Percentiles rank a stretch among this genome's conserved stretches.
Conservation (phyloP, 2,329 filamentous ascomycete species). For the Gliomastix tumulicola region DNA sequence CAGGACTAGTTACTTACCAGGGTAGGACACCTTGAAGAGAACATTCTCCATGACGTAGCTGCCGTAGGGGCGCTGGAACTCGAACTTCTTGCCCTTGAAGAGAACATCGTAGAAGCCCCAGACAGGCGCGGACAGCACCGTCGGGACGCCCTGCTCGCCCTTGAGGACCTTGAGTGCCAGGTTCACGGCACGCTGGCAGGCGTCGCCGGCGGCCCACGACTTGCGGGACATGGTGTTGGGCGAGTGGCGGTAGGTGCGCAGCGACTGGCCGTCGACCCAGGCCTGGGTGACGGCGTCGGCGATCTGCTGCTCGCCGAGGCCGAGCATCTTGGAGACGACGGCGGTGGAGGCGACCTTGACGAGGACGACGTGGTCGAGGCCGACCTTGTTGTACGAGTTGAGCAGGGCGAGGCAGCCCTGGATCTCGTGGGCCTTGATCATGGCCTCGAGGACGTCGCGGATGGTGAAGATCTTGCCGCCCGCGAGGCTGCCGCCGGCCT, state of each 20-base stretch:
- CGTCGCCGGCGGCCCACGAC: constrained; percentile 97
- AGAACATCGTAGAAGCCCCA: constrained; percentile 99
- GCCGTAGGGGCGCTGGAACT: constrained; percentile 93
- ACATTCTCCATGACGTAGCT: constrained; percentile 99
- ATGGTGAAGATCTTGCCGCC: constrained; percentile 85
- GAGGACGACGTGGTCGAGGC: constrained; percentile 92
- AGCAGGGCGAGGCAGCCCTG: constrained; percentile 94
- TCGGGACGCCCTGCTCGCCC: constrained; percentile 86
- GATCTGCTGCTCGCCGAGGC: constrained; percentile 82
- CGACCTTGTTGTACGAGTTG: constrained; percentile 99
- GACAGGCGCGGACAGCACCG: constrained; percentile 81
- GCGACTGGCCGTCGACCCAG: constrained; percentile 92
- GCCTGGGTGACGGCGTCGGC: constrained; percentile 94
- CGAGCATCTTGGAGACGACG: constrained; percentile 92
- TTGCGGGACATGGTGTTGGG: constrained; percentile 99
- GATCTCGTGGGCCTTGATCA: constrained; percentile 99
- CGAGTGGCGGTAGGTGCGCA: constrained; percentile 94
- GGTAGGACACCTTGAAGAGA: constrained; percentile 99
- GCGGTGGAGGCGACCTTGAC: constrained; percentile 96
- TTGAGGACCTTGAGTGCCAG: constrained; percentile 84
- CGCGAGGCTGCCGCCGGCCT: constrained; percentile 68
- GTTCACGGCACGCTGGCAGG: constrained; percentile 92
- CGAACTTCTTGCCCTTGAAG: constrained; percentile 92
- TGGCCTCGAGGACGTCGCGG: constrained; percentile 86
- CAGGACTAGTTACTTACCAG: no score